Evolutionary conservation across 2,329 filamentous ascomycete species (phyloP).

Genomic region (Sclerotinia subarctica): DNA sequence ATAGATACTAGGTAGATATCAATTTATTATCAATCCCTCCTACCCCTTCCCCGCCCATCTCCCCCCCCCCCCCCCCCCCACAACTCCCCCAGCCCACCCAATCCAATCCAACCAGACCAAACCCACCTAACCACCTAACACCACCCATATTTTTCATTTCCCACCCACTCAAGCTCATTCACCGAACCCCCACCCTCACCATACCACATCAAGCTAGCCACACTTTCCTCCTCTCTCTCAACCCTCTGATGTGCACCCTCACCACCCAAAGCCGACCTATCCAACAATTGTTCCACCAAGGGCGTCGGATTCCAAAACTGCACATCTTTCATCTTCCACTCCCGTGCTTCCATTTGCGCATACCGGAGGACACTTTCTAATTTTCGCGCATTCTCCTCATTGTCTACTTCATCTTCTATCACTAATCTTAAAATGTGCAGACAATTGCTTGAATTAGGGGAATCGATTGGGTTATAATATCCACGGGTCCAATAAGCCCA

Average conservation of each 20-base stretch:
- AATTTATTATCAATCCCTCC: neutral
- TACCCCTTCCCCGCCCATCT: no score
- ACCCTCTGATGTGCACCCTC: slow-evolving; percentile 44
- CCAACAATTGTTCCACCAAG: slow-evolving; percentile 48
- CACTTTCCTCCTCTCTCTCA: slow-evolving; percentile 62
- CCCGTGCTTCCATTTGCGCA: slow-evolving; percentile 66
- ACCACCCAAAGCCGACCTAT: slow-evolving; percentile 46
- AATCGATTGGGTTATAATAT: slow-evolving; percentile 55
- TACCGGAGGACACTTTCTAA: slow-evolving; percentile 62
- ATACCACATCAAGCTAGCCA: slow-evolving; percentile 71
- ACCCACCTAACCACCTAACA: slow-evolving; percentile 46
- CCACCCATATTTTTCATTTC: slow-evolving; percentile 77
- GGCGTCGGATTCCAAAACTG: slow-evolving; percentile 80
- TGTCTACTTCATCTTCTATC: slow-evolving; percentile 52
- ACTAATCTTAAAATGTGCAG: slow-evolving; percentile 68
- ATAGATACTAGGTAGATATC: neutral
- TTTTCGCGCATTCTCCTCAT: slow-evolving; percentile 48
- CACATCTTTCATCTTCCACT: slow-evolving; percentile 68
- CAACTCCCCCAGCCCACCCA: no score
- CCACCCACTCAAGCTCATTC: slow-evolving; percentile 64
- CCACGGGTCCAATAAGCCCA: slow-evolving; percentile 73
- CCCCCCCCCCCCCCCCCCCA: neutral
- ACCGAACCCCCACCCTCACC: slow-evolving; percentile 48
- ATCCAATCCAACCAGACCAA: no score
- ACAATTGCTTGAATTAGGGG: slow-evolving; percentile 53